Percentiles rank a stretch among this genome's conserved stretches.
Conservation (phyloP, 768 basidiomycete species). For the Hericium rajendrae region DNA sequence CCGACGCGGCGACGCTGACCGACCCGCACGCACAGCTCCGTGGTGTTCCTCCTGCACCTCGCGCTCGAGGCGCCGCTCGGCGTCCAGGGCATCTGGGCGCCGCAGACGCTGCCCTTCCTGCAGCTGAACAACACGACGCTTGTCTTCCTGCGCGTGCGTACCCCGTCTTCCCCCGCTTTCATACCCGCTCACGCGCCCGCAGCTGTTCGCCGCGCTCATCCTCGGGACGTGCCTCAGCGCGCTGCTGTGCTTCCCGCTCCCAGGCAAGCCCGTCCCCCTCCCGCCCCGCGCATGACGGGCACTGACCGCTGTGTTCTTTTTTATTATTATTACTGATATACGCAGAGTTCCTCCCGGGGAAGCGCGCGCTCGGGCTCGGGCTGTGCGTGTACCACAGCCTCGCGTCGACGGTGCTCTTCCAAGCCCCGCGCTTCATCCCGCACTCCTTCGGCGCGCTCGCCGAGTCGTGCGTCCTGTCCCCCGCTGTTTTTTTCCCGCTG, state of each 20-base stretch:
- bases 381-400: slow-evolving; percentile 70
- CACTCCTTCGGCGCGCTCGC: slow-evolving; percentile 49
- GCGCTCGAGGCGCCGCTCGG: slow-evolving; percentile 72
- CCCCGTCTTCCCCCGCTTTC: not conserved
- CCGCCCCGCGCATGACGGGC: not conserved
- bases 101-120: slow-evolving; percentile 57
- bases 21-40: slow-evolving; percentile 34
- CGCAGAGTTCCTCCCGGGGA: slow-evolving; percentile 74
- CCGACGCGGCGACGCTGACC: not conserved
- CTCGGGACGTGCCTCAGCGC: slow-evolving; percentile 51
- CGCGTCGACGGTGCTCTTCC: slow-evolving; percentile 63
- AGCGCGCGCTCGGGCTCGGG: slow-evolving; percentile 70
- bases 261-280: slow-evolving; percentile 50
- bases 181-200: not conserved
- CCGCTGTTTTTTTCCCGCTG: not conserved
- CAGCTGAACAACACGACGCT: slow-evolving; percentile 77
- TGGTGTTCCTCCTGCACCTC: slow-evolving; percentile 70
- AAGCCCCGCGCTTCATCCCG: slow-evolving; percentile 75
- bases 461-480: slow-evolving; percentile 44
- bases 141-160: slow-evolving; percentile 61
- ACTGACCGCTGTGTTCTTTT: not conserved
- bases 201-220: slow-evolving; percentile 64
- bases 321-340: no score
- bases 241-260: slow-evolving; percentile 59
- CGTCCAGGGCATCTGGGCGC: slow-evolving; percentile 63